phyloP scores from a whole-genome alignment of 257 asterid species.

The Nemophila menziesii region DNA sequence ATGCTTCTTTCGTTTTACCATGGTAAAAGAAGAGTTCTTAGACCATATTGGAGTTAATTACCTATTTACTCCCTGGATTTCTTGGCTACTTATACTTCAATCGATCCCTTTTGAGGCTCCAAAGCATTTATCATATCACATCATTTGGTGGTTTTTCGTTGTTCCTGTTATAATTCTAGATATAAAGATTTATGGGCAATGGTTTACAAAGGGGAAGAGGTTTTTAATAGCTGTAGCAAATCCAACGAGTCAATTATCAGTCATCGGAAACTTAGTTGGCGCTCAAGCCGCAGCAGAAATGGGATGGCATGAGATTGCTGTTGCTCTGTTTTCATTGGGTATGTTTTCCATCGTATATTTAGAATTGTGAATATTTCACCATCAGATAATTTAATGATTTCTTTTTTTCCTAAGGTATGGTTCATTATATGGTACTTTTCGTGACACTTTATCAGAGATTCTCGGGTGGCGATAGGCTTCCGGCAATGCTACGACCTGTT shows the following conservation, averaged over 20 bases:
- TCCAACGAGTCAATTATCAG: conserved; percentile 53
- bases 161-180: conserved; percentile 40
- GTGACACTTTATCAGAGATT: conserved; percentile 54
- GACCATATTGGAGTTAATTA: conserved; percentile 59
- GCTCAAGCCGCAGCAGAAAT: conserved; percentile 63
- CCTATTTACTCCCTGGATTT: conserved; percentile 67
- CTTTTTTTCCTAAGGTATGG: conserved; percentile 52
- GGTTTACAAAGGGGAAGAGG: conserved; percentile 56
- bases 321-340: conserved; percentile 40
- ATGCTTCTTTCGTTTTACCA: conserved; percentile 32
- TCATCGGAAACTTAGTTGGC: conserved; percentile 50
- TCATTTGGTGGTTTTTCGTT: conserved; percentile 46
- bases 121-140: conserved; percentile 7
- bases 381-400: no score
- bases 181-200: conserved; percentile 54
- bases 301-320: conserved; percentile 46
- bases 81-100: conserved; percentile 54
- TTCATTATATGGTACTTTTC: conserved; percentile 58
- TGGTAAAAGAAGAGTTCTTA: conserved; percentile 35
- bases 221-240: conserved; percentile 44
- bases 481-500: conserved; percentile 44
- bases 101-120: conserved; percentile 41
- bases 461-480: conserved; percentile 40
- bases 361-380: no score
- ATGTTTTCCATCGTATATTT: no score